Evolutionary conservation across 1,139 yeast species (phyloP).

Genomic region (Suhomyces wounanorum): DNA sequence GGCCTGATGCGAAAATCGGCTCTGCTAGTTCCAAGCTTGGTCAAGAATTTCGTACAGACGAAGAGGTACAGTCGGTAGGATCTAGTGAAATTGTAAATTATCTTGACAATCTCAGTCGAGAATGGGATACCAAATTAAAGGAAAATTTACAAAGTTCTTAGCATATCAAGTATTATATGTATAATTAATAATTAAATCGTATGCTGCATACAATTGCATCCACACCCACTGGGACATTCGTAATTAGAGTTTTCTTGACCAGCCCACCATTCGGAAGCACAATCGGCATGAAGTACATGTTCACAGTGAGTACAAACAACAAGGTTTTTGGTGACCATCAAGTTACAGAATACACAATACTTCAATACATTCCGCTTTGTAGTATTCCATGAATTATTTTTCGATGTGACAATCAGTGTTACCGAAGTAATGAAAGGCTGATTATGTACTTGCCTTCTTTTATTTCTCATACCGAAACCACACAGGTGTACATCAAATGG

Average conservation of each 20-base stretch:
- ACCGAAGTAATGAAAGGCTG: conserved; percentile 28
- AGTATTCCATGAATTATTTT: conserved; percentile 37
- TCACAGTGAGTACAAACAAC: conserved; percentile 74
- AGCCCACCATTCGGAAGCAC: conserved; percentile 84
- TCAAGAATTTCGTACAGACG: conserved; percentile 34
- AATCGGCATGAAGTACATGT: conserved; percentile 74
- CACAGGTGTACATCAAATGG: conserved; percentile 41
- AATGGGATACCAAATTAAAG: conserved; percentile 9
- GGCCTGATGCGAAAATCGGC: conserved; percentile 67
- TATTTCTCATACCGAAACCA: conserved; percentile 43
- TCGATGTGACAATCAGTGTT: conserved; percentile 27
- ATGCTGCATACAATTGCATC: conserved; percentile 62
- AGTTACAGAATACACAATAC: conserved; percentile 65
- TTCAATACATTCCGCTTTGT: conserved; percentile 29
- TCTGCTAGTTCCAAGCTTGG: conserved; percentile 71
- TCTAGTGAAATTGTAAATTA: conserved; percentile 9
- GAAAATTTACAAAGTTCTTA: background rate
- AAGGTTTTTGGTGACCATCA: conserved; percentile 60
- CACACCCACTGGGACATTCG: conserved; percentile 91
- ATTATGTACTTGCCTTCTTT: conserved; percentile 20
- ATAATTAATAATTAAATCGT: conserved; percentile 4
- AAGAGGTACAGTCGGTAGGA: conserved; percentile 6
- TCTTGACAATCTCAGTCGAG: conserved; percentile 8
- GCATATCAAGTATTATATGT: background rate
- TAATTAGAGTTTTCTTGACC: conserved; percentile 26